These are phyloP conservation scores for Castanea mollissima DNA, from an alignment of 306 rosid genomes.

Conservation along the genomic window DNA sequence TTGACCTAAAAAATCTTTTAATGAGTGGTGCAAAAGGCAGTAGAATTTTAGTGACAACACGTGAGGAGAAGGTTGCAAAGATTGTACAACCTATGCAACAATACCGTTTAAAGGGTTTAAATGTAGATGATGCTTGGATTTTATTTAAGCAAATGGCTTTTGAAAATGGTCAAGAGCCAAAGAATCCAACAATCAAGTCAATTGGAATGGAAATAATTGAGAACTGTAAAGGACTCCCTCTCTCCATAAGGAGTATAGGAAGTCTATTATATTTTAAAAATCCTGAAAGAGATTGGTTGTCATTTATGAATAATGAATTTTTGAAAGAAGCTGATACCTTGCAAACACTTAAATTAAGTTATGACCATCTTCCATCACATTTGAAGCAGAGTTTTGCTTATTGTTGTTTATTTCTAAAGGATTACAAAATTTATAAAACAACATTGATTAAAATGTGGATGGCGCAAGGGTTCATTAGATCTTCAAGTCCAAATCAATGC, in stretches of 20 bases:
- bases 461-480: slow-evolving; percentile 8
- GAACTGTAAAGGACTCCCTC: slow-evolving; percentile 11
- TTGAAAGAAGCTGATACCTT: neutral
- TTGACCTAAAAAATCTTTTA: neutral
- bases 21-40: neutral
- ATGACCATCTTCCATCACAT: neutral
- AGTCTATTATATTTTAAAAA: neutral
- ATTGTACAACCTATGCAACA: neutral
- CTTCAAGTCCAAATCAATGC: neutral
- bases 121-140: neutral
- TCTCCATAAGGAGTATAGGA: slow-evolving; percentile 8
- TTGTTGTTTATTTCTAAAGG: slow-evolving; percentile 17
- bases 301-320: neutral
- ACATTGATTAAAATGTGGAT: slow-evolving; percentile 4
- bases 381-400: slow-evolving; percentile 1
- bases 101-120: neutral
- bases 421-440: neutral
- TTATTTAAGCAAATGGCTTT: slow-evolving; percentile 13
- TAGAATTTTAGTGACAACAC: slow-evolving; percentile 9
- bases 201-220: neutral
- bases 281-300: neutral
- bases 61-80: neutral
- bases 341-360: neutral
- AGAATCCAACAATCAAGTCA: neutral
- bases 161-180: neutral